phyloP scores from a whole-genome alignment of 2,329 filamentous ascomycete species.

The Monosporascus sp. region DNA sequence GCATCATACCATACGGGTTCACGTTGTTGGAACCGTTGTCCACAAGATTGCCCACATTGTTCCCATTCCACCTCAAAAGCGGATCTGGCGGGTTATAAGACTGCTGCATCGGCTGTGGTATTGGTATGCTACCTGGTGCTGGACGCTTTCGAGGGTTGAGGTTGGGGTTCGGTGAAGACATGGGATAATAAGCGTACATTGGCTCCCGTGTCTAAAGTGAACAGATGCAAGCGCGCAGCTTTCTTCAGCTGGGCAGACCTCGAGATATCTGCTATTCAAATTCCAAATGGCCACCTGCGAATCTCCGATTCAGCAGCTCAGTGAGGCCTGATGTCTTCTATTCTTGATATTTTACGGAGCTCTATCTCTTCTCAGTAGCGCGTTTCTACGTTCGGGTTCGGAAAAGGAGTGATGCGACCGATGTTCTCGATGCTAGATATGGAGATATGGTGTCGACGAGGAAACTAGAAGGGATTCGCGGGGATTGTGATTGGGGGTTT shows the following conservation, averaged over 20 bases:
- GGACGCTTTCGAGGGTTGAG: conserved; percentile 31
- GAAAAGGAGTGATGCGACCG: not conserved
- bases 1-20: conserved; percentile 27
- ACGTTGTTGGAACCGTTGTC: conserved; percentile 29
- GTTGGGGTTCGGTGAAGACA: conserved; percentile 21
- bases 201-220: conserved; percentile 5
- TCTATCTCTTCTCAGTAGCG: not conserved
- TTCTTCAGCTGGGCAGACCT: conserved; percentile 3
- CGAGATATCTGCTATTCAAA: not conserved
- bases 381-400: not conserved
- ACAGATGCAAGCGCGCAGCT: conserved; percentile 1
- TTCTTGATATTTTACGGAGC: not conserved
- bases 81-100: conserved; percentile 40
- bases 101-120: conserved; percentile 37
- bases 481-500: not conserved
- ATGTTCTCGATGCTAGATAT: not conserved
- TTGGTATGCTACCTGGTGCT: conserved; percentile 26
- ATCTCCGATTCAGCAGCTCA: not conserved
- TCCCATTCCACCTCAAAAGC: conserved; percentile 50
- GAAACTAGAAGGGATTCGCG: not conserved
- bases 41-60: conserved; percentile 25
- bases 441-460: not conserved
- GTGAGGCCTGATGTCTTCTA: not conserved
- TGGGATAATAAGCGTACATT: conserved; percentile 25
- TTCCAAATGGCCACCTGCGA: not conserved